phyloP scores from a whole-genome alignment of 2,329 filamentous ascomycete species.

The Colletotrichum sp. region DNA sequence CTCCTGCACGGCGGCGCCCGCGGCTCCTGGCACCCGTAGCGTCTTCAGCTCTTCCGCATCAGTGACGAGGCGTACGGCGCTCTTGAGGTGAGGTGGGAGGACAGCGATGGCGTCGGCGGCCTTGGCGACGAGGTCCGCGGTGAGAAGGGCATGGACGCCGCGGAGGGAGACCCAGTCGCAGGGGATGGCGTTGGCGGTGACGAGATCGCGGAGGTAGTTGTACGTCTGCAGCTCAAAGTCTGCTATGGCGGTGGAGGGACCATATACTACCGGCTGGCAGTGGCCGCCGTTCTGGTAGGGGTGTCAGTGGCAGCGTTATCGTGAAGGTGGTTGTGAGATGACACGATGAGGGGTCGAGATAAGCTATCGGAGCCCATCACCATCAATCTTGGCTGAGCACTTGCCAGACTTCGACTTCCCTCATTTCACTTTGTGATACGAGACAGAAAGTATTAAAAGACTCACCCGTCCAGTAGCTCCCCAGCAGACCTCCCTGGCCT shows the following conservation, averaged over 20 bases:
- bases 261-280: conserved; percentile 75
- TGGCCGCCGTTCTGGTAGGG: conserved; percentile 70
- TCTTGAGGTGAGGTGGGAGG: conserved; percentile 65
- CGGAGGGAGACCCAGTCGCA: conserved; percentile 73
- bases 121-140: conserved; percentile 56
- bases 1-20: conserved; percentile 68
- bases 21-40: conserved; percentile 60
- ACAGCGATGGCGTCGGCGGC: conserved; percentile 55
- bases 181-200: conserved; percentile 61
- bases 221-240: conserved; percentile 77
- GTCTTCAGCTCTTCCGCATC: conserved; percentile 45
- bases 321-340: not conserved
- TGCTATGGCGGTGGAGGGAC: conserved; percentile 62
- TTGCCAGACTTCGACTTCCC: not conserved
- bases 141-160: conserved; percentile 70
- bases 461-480: conserved; percentile 82
- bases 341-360: not conserved
- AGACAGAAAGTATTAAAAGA: conserved; percentile 27
- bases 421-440: not conserved
- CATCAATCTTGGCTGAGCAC: not conserved
- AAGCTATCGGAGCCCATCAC: not conserved
- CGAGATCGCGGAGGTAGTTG: conserved; percentile 60
- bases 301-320: not conserved
- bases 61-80: conserved; percentile 46
- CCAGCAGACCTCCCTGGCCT: conserved; percentile 81